These are phyloP conservation scores for Suillus plorans DNA, from an alignment of 768 basidiomycete genomes.

Conservation along the genomic window DNA sequence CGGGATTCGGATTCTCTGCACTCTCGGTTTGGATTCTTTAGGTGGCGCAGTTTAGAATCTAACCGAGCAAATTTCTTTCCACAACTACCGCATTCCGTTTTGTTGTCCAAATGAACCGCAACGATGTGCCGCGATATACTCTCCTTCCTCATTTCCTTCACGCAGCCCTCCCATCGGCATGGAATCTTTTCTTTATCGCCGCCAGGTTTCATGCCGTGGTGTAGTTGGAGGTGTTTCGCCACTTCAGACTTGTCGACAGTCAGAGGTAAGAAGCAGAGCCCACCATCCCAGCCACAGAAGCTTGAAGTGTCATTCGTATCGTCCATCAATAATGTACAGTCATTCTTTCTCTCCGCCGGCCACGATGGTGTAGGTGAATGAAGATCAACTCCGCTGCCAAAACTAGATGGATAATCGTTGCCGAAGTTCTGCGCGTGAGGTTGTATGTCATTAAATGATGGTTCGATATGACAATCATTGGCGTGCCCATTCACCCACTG, in stretches of 20 bases:
- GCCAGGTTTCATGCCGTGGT: neutral
- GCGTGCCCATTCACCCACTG: neutral
- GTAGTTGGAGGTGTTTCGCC: neutral
- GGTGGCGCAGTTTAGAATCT: conserved; percentile 27
- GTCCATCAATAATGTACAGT: neutral
- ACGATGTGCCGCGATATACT: conserved; percentile 28
- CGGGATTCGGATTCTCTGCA: neutral
- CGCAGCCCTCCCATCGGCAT: conserved; percentile 22
- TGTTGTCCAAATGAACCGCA: conserved; percentile 22
- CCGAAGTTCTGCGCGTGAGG: neutral
- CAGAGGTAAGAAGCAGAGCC: no score
- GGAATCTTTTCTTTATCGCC: conserved; percentile 6
- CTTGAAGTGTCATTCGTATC: no score
- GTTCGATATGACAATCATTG: no score
- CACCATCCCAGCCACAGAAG: neutral
- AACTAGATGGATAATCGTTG: neutral
- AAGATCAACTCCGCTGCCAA: no score
- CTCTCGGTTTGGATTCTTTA: conserved; percentile 13
- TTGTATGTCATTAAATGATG: neutral
- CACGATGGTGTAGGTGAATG: neutral
- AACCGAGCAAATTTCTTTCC: conserved; percentile 20
- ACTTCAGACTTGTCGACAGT: neutral
- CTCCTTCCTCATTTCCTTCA: conserved; percentile 22
- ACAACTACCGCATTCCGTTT: conserved; percentile 18
- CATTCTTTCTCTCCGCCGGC: neutral